A percentile compares a stretch with the other conserved stretches of the same genome.
Conservation (phyloP, 306 rosid genomes). For the Rosa rugosa region DNA sequence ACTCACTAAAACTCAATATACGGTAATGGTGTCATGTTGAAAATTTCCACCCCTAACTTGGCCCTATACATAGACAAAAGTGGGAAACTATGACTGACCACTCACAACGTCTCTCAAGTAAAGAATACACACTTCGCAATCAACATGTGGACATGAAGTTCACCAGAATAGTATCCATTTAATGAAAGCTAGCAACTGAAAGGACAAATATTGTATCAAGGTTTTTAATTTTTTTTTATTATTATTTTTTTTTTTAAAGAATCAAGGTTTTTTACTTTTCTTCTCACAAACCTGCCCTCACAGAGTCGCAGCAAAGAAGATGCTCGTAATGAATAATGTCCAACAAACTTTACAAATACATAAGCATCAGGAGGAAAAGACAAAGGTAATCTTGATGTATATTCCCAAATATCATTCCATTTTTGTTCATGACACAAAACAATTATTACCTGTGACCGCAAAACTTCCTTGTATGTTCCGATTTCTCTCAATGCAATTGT, state of each 20-base stretch:
- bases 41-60: background rate
- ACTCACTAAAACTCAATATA: slow-evolving; percentile 8
- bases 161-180: background rate
- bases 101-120: background rate
- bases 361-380: background rate
- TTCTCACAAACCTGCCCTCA: background rate
- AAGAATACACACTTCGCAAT: background rate
- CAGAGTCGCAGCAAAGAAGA: background rate
- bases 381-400: background rate
- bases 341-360: background rate
- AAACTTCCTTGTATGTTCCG: slow-evolving; percentile 88
- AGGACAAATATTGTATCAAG: background rate
- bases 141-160: background rate
- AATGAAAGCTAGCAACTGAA: background rate
- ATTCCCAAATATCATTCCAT: background rate
- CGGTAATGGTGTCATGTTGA: background rate
- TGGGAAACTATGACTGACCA: background rate
- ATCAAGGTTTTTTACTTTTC: background rate
- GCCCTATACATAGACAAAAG: background rate
- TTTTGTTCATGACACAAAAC: background rate
- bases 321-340: background rate
- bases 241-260: too few relatives aligned
- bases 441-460: slow-evolving; percentile 82
- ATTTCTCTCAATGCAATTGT: slow-evolving; percentile 90
- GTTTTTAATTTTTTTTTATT: background rate